Evolutionary conservation across 495 filamentous ascomycete genomes (phyloP).

Genomic region (Aspergillus conjunctus): DNA sequence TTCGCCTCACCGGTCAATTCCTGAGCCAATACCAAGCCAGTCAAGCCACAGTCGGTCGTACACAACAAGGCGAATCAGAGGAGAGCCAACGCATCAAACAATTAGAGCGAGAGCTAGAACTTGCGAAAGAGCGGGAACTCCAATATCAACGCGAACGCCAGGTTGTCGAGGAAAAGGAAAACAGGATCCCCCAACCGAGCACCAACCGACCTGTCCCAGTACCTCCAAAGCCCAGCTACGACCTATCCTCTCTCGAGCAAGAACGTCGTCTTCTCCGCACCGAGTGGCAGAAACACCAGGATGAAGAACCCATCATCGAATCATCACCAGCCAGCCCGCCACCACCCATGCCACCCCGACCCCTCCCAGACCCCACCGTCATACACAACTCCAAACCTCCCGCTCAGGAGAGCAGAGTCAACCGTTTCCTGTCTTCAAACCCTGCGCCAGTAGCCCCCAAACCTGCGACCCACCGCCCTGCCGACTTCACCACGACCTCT

Average conservation of each 20-base stretch:
- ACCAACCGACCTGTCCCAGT: conserved; percentile 47
- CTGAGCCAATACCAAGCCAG: conserved; percentile 80
- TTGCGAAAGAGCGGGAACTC: conserved; percentile 81
- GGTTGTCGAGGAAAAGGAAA: conserved; percentile 45
- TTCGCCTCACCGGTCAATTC: conserved; percentile 77
- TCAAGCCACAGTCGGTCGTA: conserved; percentile 27
- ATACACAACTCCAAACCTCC: conserved; percentile 37
- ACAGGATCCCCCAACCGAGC: conserved; percentile 38
- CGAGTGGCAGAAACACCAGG: conserved; percentile 62
- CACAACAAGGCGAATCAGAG: conserved; percentile 36
- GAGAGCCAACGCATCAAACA: conserved; percentile 72
- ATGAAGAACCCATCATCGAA: conserved; percentile 37
- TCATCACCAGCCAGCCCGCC: conserved; percentile 26
- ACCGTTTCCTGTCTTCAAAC: conserved; percentile 56
- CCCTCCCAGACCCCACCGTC: conserved; percentile 54
- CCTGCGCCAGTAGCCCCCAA: conserved; percentile 43
- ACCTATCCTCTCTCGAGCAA: conserved; percentile 71
- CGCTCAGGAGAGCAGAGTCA: conserved; percentile 37
- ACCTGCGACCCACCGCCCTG: conserved; percentile 45
- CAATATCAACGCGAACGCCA: conserved; percentile 83
- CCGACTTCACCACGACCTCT: conserved; percentile 61
- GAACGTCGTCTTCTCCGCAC: conserved; percentile 73
- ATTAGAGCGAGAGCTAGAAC: conserved; percentile 81
- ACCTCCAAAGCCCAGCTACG: conserved; percentile 56
- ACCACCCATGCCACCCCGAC: conserved; percentile 36